phyloP scores from a whole-genome alignment of 441 rosid genomes.

The Adansonia madagascariensis region DNA sequence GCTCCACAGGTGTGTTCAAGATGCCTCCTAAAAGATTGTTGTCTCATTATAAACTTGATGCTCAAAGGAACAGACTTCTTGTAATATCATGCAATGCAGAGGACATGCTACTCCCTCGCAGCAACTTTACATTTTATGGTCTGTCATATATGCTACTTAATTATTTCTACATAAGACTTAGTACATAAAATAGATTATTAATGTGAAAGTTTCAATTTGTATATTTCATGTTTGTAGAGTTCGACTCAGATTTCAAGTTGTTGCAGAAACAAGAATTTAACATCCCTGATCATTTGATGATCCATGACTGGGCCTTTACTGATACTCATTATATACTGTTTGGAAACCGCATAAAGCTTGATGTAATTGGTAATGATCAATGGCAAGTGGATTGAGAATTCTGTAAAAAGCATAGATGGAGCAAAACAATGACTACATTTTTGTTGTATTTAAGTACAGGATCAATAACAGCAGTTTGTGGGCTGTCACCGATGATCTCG shows the following conservation, averaged over 20 bases:
- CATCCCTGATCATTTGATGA: slow-evolving; percentile 81
- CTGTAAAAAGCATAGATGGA: background rate
- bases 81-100: slow-evolving; percentile 82
- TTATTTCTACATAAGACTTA: background rate
- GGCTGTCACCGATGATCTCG: slow-evolving; percentile 83
- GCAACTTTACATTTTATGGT: slow-evolving; percentile 82
- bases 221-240: slow-evolving; percentile 48
- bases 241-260: slow-evolving; percentile 59
- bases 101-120: slow-evolving; percentile 83
- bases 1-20: slow-evolving; percentile 61
- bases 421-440: background rate
- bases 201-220: background rate
- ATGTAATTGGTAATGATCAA: slow-evolving; percentile 53
- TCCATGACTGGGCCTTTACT: slow-evolving; percentile 94
- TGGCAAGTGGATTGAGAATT: background rate
- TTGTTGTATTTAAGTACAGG: slow-evolving; percentile 46
- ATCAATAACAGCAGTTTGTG: slow-evolving; percentile 72
- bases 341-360: slow-evolving; percentile 76
- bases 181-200: background rate
- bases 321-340: slow-evolving; percentile 73
- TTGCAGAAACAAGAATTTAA: slow-evolving; percentile 56
- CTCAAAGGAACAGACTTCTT: slow-evolving; percentile 60
- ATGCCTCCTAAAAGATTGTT: slow-evolving; percentile 84
- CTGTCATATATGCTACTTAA: background rate
- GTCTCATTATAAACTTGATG: slow-evolving; percentile 82